Base-by-base conservation (phyloP, 345 rosid species). In the Hevea brasiliensis region DNA sequence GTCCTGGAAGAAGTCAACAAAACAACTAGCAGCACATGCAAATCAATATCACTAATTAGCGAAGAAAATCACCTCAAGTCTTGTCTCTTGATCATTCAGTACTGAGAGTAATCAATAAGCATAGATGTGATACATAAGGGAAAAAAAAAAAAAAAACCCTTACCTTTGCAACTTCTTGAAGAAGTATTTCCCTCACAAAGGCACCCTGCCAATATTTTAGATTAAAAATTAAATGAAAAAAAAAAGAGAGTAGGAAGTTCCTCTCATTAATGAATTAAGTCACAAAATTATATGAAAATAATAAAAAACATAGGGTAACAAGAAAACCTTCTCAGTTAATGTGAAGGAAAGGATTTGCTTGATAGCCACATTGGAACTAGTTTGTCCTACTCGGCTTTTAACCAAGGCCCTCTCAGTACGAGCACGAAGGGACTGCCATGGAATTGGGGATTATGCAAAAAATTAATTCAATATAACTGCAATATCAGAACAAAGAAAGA, bases 101-200 rank as follows among this genome's bases (percentile, higher is more conserved):
- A 26, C 7, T 20, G 15, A 13, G 8, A 37, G 29, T 54, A 37
- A 35, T 7, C 5, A 41, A 37, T 48, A 45, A 37, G 26, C 11
- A 71, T 10, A 35, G 35, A 37, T 10, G 15, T 3, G 29, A 61
- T 1, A 26, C 24, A 8, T 13, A 44, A 10, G 27, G 65, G 56
- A 42, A 20, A 58, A 41, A 74, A 79, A 72, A 3, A 32, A 32
- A 4, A 32, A 32, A 4, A 4, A 32, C 2, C 37, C 81, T 50
- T 74, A 91, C 98, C 97, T 93, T 93, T 10, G 97, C 90, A 45
- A 91, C 81, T 80, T 93, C 98, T 81, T 81, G 85, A 84, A 93
- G 84, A 77, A 93, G 81, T 76, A 93, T 87, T 76, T 93, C 97
- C 84, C 96, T 90, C 71, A 91, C 89, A 75, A 89, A 89, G 41